Percentiles rank a stretch among this genome's conserved stretches.
These are phyloP conservation scores for Geotrichum carabidarum DNA, from an alignment of 1,139 yeast species.

Conservation along the genomic window DNA sequence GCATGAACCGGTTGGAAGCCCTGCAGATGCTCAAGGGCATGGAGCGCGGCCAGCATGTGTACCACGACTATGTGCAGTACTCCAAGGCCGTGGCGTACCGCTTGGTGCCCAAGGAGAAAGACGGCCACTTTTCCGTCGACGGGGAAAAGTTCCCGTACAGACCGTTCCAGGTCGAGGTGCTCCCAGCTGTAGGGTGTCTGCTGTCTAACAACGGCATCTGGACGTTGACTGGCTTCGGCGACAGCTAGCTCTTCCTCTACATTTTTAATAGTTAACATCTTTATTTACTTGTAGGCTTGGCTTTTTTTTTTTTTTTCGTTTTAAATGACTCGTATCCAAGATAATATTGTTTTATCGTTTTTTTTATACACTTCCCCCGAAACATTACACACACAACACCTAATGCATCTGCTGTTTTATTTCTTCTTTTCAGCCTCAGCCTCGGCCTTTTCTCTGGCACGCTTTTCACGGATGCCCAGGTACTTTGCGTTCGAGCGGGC, in stretches of 20 bases:
- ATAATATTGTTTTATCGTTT: neutral
- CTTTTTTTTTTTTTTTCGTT: too few species aligned
- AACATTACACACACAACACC: neutral
- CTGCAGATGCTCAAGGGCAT: constrained; percentile 56
- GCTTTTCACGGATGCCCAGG: constrained; percentile 95
- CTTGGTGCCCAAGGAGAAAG: constrained; percentile 54
- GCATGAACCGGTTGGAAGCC: constrained; percentile 1
- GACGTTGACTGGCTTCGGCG: constrained; percentile 22
- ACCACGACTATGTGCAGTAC: constrained; percentile 60
- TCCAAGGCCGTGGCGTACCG: constrained; percentile 77
- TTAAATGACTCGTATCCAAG: neutral
- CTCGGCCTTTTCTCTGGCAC: constrained; percentile 94
- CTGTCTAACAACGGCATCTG: constrained; percentile 29
- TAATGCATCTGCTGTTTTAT: constrained; percentile 42
- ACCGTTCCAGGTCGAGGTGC: constrained; percentile 77
- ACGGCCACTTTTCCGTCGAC: constrained; percentile 72
- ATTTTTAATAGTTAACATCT: neutral
- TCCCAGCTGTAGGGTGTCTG: constrained; percentile 32
- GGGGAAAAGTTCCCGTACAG: constrained; percentile 80
- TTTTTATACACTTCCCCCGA: neutral
- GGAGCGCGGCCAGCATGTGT: constrained; percentile 73
- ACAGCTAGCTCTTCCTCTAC: neutral
- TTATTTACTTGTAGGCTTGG: too few species aligned
- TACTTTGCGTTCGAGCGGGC: constrained; percentile 92
- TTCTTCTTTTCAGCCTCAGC: constrained; percentile 99